These are phyloP conservation scores for Schizochytrium sp. DNA, from an alignment of 108 stramenopile species.

Conservation along the genomic window DNA sequence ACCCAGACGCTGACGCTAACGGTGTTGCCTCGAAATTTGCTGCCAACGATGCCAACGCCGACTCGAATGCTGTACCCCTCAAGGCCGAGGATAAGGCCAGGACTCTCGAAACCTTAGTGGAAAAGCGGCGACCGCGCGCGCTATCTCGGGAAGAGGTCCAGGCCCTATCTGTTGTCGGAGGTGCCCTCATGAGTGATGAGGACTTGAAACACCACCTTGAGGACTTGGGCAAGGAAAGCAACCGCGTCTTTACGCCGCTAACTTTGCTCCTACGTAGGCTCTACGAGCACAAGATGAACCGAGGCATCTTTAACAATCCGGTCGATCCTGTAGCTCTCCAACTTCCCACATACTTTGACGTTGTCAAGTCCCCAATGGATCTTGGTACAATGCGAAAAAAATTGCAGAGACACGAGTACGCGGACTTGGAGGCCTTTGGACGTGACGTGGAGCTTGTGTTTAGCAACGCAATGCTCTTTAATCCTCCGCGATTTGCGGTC, in stretches of 20 bases:
- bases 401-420: conserved; percentile 63
- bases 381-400: conserved; percentile 63
- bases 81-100: too few species aligned
- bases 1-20: too few species aligned
- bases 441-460: conserved; percentile 63
- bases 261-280: conserved; percentile 40
- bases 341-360: conserved; percentile 85
- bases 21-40: too few species aligned
- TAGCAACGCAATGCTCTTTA: conserved; percentile 74
- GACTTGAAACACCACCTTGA: neutral
- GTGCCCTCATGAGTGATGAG: neutral
- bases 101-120: too few species aligned
- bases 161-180: neutral
- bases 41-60: too few species aligned
- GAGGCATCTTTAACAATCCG: conserved; percentile 77
- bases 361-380: conserved; percentile 75
- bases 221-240: neutral
- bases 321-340: conserved; percentile 82
- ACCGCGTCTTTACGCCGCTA: neutral
- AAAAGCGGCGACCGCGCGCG: neutral
- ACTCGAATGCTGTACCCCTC: too few species aligned
- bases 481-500: conserved; percentile 72
- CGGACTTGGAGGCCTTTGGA: conserved; percentile 56
- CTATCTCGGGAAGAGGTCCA: neutral
- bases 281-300: conserved; percentile 55